These are phyloP conservation scores for Debaryomycetaceae sp. DNA, from an alignment of 1,139 yeast species.

Conservation along the genomic window DNA sequence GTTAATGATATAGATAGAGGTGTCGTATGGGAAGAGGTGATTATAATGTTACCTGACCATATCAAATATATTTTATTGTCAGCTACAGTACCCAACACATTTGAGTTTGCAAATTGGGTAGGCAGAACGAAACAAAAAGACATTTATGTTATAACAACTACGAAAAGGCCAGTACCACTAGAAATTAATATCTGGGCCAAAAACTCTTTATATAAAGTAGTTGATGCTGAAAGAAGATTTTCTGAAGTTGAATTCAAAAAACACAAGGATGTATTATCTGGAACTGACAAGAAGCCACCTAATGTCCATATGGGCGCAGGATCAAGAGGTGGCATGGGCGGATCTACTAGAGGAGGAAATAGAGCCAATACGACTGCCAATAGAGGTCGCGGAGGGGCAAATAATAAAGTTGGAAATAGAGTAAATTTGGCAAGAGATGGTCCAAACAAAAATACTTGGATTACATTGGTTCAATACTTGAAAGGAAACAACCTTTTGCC, in stretches of 20 bases:
- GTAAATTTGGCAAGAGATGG: constrained; percentile 52
- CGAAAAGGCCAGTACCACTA: constrained; percentile 92
- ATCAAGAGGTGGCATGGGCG: constrained; percentile 45
- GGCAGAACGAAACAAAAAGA: constrained; percentile 96
- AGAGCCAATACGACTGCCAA: constrained; percentile 16
- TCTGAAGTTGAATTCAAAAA: constrained; percentile 59
- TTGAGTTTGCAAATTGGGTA: constrained; percentile 98
- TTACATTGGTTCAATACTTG: constrained; percentile 68
- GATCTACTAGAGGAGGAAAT: constrained; percentile 42
- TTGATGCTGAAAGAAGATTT: constrained; percentile 71
- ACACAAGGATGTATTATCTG: constrained; percentile 49
- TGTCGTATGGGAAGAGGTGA: constrained; percentile 99
- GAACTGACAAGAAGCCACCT: constrained; percentile 33
- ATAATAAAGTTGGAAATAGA: constrained; percentile 14
- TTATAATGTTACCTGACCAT: constrained; percentile 93
- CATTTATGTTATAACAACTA: constrained; percentile 92
- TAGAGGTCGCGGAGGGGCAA: constrained; percentile 26
- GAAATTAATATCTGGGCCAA: constrained; percentile 84
- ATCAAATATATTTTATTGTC: constrained; percentile 85
- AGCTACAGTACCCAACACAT: constrained; percentile 97
- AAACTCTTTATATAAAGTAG: constrained; percentile 61
- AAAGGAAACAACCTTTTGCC: constrained; percentile 71
- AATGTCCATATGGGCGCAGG: constrained; percentile 40
- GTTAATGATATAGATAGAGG: constrained; percentile 97
- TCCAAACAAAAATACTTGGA: constrained; percentile 80